A percentile compares a stretch with the other conserved stretches of the same genome.
phyloP scores from a whole-genome alignment of 768 basidiomycete species.

The Cystobasidiopsis lactophilus region DNA sequence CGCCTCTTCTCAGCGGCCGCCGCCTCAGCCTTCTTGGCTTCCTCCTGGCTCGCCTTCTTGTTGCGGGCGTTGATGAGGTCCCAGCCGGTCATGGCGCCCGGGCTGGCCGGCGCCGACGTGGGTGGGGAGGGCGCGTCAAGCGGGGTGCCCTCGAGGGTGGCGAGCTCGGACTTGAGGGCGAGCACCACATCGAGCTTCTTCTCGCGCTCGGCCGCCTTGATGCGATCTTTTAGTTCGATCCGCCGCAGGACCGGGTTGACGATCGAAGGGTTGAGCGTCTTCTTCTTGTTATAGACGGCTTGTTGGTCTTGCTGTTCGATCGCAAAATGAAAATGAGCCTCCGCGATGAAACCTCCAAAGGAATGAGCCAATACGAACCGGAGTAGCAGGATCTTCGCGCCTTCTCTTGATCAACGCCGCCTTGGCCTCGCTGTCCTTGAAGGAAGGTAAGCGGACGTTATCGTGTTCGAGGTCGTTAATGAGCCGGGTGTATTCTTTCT shows the following conservation, averaged over 20 bases:
- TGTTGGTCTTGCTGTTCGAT: neutral
- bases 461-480: slow-evolving; percentile 30
- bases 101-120: slow-evolving; percentile 11
- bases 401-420: slow-evolving; percentile 32
- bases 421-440: slow-evolving; percentile 45
- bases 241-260: too few species aligned
- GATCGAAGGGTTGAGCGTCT: too few species aligned
- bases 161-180: slow-evolving; percentile 15
- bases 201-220: neutral
- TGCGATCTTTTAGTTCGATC: too few species aligned
- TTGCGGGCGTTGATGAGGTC: slow-evolving; percentile 73
- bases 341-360: neutral
- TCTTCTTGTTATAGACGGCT: too few species aligned
- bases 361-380: slow-evolving; percentile 3
- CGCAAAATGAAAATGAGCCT: neutral
- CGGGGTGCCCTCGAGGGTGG: slow-evolving; percentile 29
- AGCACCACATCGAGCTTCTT: neutral
- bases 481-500: slow-evolving; percentile 57
- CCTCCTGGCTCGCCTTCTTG: slow-evolving; percentile 58
- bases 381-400: neutral
- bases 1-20: slow-evolving; percentile 46
- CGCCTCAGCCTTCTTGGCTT: slow-evolving; percentile 52
- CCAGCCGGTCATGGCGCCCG: slow-evolving; percentile 32
- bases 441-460: slow-evolving; percentile 44
- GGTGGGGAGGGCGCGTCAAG: slow-evolving; percentile 12